Evolutionary conservation across 1,284 basidiomycete genomes (phyloP).

Genomic region (Irpex rosettiformis): DNA sequence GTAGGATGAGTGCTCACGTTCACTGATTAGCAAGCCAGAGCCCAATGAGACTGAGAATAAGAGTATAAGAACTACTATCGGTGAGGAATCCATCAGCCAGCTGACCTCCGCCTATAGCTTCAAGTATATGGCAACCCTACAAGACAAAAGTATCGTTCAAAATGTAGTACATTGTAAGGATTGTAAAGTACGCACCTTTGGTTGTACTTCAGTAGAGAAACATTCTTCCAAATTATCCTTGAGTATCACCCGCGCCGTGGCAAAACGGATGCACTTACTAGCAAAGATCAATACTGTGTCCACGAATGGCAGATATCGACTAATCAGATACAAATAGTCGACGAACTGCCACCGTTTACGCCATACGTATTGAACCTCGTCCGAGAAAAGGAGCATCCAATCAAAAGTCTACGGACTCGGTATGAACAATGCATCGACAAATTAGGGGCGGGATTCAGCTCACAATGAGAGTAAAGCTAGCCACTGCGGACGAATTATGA

Average conservation of each 20-base stretch:
- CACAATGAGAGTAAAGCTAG: not conserved
- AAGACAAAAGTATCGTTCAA: too few species aligned
- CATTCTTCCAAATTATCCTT: not conserved
- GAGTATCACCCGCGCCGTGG: too few species aligned
- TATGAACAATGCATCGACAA: not conserved
- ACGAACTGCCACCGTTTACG: constrained; percentile 22
- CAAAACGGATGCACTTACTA: not conserved
- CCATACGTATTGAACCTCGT: constrained; percentile 14
- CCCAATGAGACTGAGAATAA: not conserved
- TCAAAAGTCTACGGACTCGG: not conserved
- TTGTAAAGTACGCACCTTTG: not conserved
- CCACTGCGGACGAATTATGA: not conserved
- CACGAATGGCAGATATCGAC: constrained; percentile 26
- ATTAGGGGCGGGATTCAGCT: not conserved
- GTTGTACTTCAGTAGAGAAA: not conserved
- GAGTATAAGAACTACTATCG: not conserved
- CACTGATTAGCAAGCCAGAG: not conserved
- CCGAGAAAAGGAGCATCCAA: constrained; percentile 6
- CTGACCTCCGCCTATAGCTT: not conserved
- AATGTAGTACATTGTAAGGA: too few species aligned
- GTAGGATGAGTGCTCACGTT: not conserved
- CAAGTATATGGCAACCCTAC: not conserved
- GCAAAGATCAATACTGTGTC: constrained; percentile 9
- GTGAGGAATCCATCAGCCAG: not conserved
- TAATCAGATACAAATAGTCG: constrained; percentile 24